Percentiles rank a stretch among this genome's conserved stretches.
These are phyloP conservation scores for Calcarisporium arbuscula DNA, from an alignment of 2,329 filamentous ascomycete species.

Conservation along the genomic window DNA sequence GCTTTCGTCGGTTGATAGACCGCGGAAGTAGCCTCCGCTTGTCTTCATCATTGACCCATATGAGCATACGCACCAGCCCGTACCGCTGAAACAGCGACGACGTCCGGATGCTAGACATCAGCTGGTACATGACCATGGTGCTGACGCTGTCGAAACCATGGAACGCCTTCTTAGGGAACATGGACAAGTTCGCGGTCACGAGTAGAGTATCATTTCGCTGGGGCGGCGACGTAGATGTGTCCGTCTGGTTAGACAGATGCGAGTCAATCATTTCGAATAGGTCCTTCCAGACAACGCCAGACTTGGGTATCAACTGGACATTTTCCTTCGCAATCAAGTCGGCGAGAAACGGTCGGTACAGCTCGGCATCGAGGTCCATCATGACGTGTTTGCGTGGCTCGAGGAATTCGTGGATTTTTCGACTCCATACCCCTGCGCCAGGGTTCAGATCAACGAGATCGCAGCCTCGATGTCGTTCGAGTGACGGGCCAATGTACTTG, in stretches of 20 bases:
- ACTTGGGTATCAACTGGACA: constrained; percentile 45
- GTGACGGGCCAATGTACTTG: constrained; percentile 59
- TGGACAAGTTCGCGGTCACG: constrained; percentile 61
- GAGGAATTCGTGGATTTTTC: constrained; percentile 66
- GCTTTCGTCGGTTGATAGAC: constrained; percentile 46
- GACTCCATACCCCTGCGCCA: constrained; percentile 71
- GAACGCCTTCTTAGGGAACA: constrained; percentile 43
- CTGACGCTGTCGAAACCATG: constrained; percentile 50
- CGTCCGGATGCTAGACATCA: constrained; percentile 52
- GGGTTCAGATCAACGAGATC: constrained; percentile 86
- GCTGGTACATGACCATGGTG: constrained; percentile 53
- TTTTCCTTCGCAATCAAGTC: constrained; percentile 45
- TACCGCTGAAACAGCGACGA: constrained; percentile 63
- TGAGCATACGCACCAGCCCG: constrained; percentile 71
- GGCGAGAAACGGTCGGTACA: constrained; percentile 56
- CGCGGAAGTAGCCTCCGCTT: constrained; percentile 55
- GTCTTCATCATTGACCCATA: constrained; percentile 63
- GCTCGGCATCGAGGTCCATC: constrained; percentile 60
- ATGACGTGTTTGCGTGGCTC: constrained; percentile 78
- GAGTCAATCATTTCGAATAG: constrained; percentile 45
- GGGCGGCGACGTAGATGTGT: constrained; percentile 31
- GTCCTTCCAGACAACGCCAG: constrained; percentile 55
- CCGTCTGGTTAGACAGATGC: constrained; percentile 49
- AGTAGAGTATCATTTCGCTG: constrained; percentile 67
- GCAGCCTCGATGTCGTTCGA: constrained; percentile 67